Evolutionary conservation across 352 stramenopile genomes (phyloP).

Genomic region (Globisporangium solare): DNA sequence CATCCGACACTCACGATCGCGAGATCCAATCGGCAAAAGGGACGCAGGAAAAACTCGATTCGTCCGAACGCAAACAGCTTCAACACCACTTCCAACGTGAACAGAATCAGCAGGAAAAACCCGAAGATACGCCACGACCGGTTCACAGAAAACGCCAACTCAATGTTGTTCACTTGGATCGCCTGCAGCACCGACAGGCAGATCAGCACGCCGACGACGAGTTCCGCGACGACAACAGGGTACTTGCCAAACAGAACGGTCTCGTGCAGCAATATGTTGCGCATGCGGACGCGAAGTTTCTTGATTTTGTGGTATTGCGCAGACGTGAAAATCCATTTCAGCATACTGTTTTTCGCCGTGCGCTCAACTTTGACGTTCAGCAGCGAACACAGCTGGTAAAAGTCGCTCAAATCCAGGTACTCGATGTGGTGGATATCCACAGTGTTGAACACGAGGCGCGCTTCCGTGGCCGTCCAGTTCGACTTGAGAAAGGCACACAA

Average conservation of each 20-base stretch:
- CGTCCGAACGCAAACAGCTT: constrained; percentile 83
- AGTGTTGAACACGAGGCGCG: constrained; percentile 75
- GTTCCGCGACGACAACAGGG: constrained; percentile 64
- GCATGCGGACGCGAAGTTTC: constrained; percentile 41
- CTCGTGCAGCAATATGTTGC: constrained; percentile 56
- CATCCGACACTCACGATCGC: constrained; percentile 66
- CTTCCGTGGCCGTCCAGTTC: constrained; percentile 69
- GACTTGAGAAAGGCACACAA: constrained; percentile 73
- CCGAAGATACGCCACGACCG: constrained; percentile 68
- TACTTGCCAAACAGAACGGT: constrained; percentile 57
- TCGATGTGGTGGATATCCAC: constrained; percentile 63
- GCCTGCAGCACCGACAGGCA: constrained; percentile 74
- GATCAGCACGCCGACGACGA: constrained; percentile 71
- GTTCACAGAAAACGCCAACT: constrained; percentile 71
- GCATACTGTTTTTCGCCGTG: constrained; percentile 27
- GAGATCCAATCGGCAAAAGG: constrained; percentile 78
- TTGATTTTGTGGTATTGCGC: constrained; percentile 46
- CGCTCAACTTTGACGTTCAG: constrained; percentile 68
- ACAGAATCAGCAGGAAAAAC: constrained; percentile 61
- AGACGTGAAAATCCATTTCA: constrained; percentile 40
- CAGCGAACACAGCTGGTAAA: constrained; percentile 76
- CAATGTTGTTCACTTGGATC: constrained; percentile 82
- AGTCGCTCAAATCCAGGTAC: constrained; percentile 57
- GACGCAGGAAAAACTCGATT: constrained; percentile 67
- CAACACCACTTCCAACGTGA: constrained; percentile 65